Evolutionary conservation across 225 moss, liverwort and hornwort genomes (phyloP).

Genomic region (Neckera pumila): DNA sequence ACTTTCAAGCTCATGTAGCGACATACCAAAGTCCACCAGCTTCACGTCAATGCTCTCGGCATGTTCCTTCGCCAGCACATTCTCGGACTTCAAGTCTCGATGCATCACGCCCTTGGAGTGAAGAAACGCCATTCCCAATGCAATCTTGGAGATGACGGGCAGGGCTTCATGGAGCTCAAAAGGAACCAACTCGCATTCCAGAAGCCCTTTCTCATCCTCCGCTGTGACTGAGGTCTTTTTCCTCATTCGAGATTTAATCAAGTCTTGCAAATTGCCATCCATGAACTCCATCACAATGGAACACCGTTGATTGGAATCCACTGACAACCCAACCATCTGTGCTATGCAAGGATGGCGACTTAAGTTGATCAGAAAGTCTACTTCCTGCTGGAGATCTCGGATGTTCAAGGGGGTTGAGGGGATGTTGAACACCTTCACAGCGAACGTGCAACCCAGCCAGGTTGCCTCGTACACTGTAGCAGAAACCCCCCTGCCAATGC

Average conservation of each 20-base stretch:
- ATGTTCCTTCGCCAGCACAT: neutral
- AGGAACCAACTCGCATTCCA: neutral
- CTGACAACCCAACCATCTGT: neutral
- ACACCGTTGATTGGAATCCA: neutral
- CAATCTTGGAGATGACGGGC: neutral
- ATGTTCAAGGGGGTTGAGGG: too few relatives aligned
- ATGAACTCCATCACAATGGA: slow-evolving; percentile 7
- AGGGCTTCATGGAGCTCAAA: neutral
- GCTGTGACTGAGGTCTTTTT: neutral
- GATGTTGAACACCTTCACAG: neutral
- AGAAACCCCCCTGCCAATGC: neutral
- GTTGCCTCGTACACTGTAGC: neutral
- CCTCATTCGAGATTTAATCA: neutral
- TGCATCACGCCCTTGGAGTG: neutral
- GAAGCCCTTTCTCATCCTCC: neutral
- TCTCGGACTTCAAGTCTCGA: neutral
- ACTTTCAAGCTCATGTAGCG: neutral
- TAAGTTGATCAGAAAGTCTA: too few relatives aligned
- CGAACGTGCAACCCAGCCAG: neutral
- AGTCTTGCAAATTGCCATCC: neutral
- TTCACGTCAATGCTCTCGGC: neutral
- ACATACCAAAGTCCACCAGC: slow-evolving; percentile 9
- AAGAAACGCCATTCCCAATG: neutral
- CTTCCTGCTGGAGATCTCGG: too few relatives aligned
- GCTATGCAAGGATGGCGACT: too few relatives aligned